Evolutionary conservation across 805 yeast species (phyloP).

Genomic region (Nakazawaea ernobii): DNA sequence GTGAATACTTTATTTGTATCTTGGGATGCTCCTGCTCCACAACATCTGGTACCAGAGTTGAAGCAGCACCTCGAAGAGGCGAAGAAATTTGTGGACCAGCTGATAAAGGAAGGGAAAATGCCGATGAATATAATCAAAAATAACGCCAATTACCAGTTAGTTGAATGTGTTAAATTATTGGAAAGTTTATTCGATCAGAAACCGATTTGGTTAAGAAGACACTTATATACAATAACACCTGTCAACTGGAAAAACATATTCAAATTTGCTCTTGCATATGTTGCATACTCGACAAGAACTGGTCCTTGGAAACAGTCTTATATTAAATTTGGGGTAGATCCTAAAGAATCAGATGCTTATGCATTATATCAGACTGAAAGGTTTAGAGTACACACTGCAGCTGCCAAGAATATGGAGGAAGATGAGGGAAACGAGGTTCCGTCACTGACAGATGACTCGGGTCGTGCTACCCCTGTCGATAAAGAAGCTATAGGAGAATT

Average conservation of each 20-base stretch:
- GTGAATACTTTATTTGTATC: constrained; percentile 45
- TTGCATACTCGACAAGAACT: constrained; percentile 72
- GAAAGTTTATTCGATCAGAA: constrained; percentile 53
- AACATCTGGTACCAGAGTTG: constrained; percentile 43
- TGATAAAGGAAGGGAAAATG: constrained; percentile 15
- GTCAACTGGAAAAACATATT: constrained; percentile 37
- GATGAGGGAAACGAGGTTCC: constrained; percentile 18
- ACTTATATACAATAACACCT: constrained; percentile 53
- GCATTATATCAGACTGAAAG: constrained; percentile 80
- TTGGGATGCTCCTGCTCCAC: constrained; percentile 44
- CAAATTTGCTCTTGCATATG: constrained; percentile 77
- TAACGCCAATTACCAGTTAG: constrained; percentile 21
- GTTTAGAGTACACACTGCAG: constrained; percentile 44
- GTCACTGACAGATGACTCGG: constrained; percentile 17
- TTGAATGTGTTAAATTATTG: constrained; percentile 39
- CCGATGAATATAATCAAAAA: not conserved
- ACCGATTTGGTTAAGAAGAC: constrained; percentile 85
- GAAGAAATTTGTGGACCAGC: constrained; percentile 25
- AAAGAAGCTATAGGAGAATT: constrained; percentile 16
- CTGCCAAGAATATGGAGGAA: constrained; percentile 16
- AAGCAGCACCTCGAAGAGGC: constrained; percentile 35
- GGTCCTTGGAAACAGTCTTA: constrained; percentile 96
- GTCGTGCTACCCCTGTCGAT: not conserved
- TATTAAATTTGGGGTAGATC: constrained; percentile 75
- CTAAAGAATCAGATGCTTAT: constrained; percentile 46